Conservation (phyloP, 1,284 basidiomycete species). For the Ustilago sp. region DNA sequence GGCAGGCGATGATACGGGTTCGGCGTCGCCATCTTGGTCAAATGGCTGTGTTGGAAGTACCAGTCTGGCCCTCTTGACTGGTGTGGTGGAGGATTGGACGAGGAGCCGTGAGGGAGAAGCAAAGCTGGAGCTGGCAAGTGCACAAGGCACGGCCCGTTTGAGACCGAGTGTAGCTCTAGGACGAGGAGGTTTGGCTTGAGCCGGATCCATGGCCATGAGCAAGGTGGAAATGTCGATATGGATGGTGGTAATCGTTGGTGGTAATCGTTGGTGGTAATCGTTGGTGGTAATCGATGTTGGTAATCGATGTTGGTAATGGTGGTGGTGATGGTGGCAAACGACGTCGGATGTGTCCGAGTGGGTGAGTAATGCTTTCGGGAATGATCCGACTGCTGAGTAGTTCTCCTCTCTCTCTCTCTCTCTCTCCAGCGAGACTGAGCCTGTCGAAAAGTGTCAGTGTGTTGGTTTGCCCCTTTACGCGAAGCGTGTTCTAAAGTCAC, state of each 20-base stretch:
- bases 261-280: conserved; percentile 3
- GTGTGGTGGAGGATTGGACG: not conserved
- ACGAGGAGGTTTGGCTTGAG: conserved; percentile 23
- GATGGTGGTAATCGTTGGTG: conserved; percentile 5
- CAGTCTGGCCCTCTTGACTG: conserved; percentile 34
- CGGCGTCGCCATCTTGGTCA: conserved; percentile 10
- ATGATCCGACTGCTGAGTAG: not conserved
- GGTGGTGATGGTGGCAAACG: not conserved
- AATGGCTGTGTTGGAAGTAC: conserved; percentile 37
- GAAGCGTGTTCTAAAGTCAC: conserved; percentile 24
- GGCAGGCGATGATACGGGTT: not conserved
- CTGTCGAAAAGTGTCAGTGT: not conserved
- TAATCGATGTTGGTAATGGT: not conserved
- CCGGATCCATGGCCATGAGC: conserved; percentile 13
- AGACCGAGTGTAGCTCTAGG: conserved; percentile 38
- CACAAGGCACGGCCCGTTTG: conserved; percentile 21
- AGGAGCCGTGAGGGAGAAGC: conserved; percentile 16
- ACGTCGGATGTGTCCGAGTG: not conserved
- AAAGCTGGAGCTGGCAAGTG: conserved; percentile 5
- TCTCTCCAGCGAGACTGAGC: conserved; percentile 17
- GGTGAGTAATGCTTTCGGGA: not conserved
- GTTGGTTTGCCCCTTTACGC: conserved; percentile 37
- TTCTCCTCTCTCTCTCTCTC: too few species aligned
- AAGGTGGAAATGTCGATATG: not conserved
- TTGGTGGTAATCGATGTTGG: too few species aligned